These are phyloP conservation scores for Ogataea saltuana DNA, from an alignment of 805 yeast genomes.

Conservation along the genomic window DNA sequence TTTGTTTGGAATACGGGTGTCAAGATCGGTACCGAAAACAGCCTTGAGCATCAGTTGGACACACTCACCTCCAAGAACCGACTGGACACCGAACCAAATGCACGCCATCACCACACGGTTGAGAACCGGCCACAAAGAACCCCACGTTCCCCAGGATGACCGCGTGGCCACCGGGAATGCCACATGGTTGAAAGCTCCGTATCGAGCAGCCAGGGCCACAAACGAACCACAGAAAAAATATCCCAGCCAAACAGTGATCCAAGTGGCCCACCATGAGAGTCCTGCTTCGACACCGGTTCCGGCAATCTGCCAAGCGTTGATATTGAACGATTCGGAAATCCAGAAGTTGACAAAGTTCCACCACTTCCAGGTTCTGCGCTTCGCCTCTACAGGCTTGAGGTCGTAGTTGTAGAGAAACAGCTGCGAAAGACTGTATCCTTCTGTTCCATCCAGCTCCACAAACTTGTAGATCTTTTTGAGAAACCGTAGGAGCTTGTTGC, in stretches of 20 bases:
- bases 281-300: constrained; percentile 80
- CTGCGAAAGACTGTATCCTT: constrained; percentile 51
- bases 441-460: constrained; percentile 32
- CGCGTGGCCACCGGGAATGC: constrained; percentile 84
- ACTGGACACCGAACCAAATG: constrained; percentile 87
- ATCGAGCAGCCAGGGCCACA: constrained; percentile 69
- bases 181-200: constrained; percentile 79
- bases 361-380: constrained; percentile 85
- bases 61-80: constrained; percentile 83
- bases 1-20: constrained; percentile 63
- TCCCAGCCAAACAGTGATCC: constrained; percentile 89
- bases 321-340: constrained; percentile 88
- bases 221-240: constrained; percentile 69
- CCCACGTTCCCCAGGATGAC: constrained; percentile 83
- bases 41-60: constrained; percentile 74
- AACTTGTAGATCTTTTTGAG: background rate
- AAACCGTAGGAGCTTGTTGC: background rate
- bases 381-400: constrained; percentile 73
- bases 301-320: constrained; percentile 90
- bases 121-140: constrained; percentile 83
- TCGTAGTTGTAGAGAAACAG: constrained; percentile 73
- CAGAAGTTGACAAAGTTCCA: constrained; percentile 76
- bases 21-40: constrained; percentile 68
- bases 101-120: constrained; percentile 79
- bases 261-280: constrained; percentile 86